Conservation (phyloP, 1,284 basidiomycete species). For the Trichosporon sp. region DNA sequence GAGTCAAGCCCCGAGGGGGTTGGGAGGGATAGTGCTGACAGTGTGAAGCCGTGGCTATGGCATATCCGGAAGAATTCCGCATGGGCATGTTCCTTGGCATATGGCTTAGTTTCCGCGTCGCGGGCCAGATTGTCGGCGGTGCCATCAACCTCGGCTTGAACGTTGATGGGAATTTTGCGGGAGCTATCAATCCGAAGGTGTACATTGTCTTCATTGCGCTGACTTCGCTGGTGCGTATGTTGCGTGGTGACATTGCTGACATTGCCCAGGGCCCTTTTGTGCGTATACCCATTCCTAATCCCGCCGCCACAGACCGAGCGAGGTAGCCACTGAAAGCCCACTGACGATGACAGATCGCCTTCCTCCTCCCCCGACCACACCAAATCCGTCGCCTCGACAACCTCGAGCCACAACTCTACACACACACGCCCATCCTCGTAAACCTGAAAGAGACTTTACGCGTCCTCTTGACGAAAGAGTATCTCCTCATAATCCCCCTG, state of each 20-base stretch:
- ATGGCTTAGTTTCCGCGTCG: constrained; percentile 34
- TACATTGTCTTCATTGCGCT: constrained; percentile 36
- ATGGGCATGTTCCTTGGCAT: constrained; percentile 33
- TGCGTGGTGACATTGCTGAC: background rate
- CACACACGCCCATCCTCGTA: background rate
- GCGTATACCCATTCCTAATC: too few species aligned
- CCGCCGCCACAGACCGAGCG: too few species aligned
- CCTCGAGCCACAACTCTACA: background rate
- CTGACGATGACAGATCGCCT: background rate
- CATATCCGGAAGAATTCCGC: constrained; percentile 30
- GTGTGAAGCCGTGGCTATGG: constrained; percentile 33
- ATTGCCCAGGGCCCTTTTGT: background rate
- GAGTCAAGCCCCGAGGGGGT: background rate
- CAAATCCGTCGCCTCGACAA: constrained; percentile 9
- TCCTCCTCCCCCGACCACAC: constrained; percentile 11
- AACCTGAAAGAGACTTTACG: background rate
- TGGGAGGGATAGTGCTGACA: too few species aligned
- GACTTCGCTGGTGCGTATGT: constrained; percentile 26
- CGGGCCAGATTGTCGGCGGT: constrained; percentile 39
- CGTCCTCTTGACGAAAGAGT: background rate
- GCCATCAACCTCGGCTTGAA: constrained; percentile 38
- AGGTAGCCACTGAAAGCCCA: constrained; percentile 46
- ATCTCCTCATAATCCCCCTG: constrained; percentile 5
- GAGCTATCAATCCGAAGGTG: constrained; percentile 5
- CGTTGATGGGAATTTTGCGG: constrained; percentile 16